A percentile compares a stretch with the other conserved stretches of the same genome.
These are phyloP conservation scores for Tilletia caries DNA, from an alignment of 1,284 basidiomycete genomes.

Conservation along the genomic window DNA sequence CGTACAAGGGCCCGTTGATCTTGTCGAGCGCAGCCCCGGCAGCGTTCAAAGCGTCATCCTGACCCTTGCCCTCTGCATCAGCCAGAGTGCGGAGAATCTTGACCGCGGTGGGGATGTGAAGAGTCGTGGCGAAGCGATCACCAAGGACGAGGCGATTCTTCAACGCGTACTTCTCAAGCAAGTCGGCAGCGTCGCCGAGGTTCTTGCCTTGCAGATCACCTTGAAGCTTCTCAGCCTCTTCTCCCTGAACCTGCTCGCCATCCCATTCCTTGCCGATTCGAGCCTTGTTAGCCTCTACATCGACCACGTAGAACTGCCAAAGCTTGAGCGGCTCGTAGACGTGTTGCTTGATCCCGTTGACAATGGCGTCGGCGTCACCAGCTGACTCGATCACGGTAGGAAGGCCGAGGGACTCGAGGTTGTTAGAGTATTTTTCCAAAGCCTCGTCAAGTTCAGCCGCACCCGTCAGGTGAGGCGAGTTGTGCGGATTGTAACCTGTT, in stretches of 20 bases:
- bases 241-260: not conserved
- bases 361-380: constrained; percentile 33
- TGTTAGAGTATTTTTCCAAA: constrained; percentile 31
- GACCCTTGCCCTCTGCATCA: constrained; percentile 19
- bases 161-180: constrained; percentile 30
- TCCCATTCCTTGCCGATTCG: constrained; percentile 26
- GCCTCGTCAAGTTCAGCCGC: constrained; percentile 45
- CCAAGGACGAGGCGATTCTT: constrained; percentile 33
- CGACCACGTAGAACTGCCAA: constrained; percentile 47
- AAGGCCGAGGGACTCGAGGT: constrained; percentile 25
- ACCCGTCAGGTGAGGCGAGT: constrained; percentile 45
- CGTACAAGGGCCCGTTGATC: constrained; percentile 37
- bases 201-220: constrained; percentile 13
- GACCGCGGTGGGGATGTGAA: constrained; percentile 28
- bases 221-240: not conserved
- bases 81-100: constrained; percentile 23
- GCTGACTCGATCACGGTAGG: constrained; percentile 33
- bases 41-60: constrained; percentile 23
- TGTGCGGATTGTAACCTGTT: constrained; percentile 40
- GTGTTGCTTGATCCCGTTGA: constrained; percentile 35
- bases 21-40: constrained; percentile 33
- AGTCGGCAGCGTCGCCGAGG: not conserved
- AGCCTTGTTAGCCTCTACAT: constrained; percentile 30
- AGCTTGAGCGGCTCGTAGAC: constrained; percentile 36
- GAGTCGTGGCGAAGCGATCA: constrained; percentile 33